These are phyloP conservation scores for Lactifluus pinguis DNA, from an alignment of 768 basidiomycete species.

Conservation along the genomic window DNA sequence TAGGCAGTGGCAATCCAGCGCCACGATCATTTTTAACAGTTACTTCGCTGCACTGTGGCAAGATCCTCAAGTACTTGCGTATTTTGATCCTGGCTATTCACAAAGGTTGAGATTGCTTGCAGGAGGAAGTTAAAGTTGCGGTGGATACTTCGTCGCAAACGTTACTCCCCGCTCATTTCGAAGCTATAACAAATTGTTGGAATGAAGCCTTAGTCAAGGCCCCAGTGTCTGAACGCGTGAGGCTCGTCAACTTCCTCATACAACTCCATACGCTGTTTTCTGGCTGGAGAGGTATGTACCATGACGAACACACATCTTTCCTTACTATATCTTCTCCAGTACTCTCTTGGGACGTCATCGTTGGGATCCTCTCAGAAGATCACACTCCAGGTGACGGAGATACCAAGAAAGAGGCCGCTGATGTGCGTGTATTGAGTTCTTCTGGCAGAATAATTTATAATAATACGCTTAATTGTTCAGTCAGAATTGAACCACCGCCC, in stretches of 20 bases:
- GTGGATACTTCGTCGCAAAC: conserved; percentile 50
- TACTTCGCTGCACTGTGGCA: conserved; percentile 59
- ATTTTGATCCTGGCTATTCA: background rate
- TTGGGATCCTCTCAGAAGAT: conserved; percentile 50
- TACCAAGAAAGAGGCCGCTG: conserved; percentile 32
- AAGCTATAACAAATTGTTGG: conserved; percentile 60
- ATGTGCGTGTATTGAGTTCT: conserved; percentile 34
- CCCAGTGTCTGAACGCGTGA: conserved; percentile 47
- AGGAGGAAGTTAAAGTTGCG: conserved; percentile 64
- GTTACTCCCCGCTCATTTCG: conserved; percentile 56
- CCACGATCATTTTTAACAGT: conserved; percentile 46
- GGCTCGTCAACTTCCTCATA: conserved; percentile 52
- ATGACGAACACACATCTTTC: background rate
- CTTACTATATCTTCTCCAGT: conserved; percentile 31
- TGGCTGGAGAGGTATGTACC: conserved; percentile 47
- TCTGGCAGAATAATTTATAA: background rate
- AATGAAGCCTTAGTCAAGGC: conserved; percentile 48
- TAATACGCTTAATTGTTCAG: conserved; percentile 22
- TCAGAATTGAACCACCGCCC: conserved; percentile 24
- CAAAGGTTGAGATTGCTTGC: background rate
- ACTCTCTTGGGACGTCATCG: conserved; percentile 53
- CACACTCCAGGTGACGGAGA: conserved; percentile 32
- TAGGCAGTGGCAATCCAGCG: conserved; percentile 57
- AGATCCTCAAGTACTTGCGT: conserved; percentile 44
- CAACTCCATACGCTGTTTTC: conserved; percentile 64